Evolutionary conservation across 1,284 basidiomycete genomes (phyloP).

Genomic region (Apiotrichum siamense): DNA sequence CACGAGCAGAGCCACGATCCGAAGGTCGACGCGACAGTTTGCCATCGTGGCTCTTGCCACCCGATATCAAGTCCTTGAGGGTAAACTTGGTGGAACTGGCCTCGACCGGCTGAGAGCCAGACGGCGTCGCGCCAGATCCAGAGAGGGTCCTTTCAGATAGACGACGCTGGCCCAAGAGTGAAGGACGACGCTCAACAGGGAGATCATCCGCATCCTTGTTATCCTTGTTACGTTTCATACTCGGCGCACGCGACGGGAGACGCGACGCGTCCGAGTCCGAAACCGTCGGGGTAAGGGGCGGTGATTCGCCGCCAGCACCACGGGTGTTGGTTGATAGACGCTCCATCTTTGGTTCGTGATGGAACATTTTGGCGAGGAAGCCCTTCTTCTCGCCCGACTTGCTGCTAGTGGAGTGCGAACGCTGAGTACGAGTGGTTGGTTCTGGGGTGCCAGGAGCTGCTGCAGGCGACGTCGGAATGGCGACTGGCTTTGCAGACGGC

Average conservation of each 20-base stretch:
- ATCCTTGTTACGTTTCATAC: slow-evolving; percentile 23
- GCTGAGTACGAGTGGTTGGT: slow-evolving; percentile 5
- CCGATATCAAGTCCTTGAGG: slow-evolving; percentile 69
- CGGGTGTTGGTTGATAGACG: slow-evolving; percentile 22
- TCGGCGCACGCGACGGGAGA: slow-evolving; percentile 31
- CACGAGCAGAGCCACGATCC: slow-evolving; percentile 57
- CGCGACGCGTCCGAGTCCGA: slow-evolving; percentile 33
- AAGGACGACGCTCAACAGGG: slow-evolving; percentile 3
- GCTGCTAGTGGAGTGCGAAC: slow-evolving; percentile 19
- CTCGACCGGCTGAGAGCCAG: slow-evolving; percentile 24
- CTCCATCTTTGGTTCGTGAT: slow-evolving; percentile 34
- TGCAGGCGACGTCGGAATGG: too few species aligned
- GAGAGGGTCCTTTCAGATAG: slow-evolving; percentile 27
- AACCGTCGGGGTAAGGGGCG: slow-evolving; percentile 34
- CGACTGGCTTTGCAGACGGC: neutral
- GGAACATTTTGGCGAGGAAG: slow-evolving; percentile 47
- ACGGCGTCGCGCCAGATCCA: slow-evolving; percentile 17
- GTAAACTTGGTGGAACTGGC: slow-evolving; percentile 60
- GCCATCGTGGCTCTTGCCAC: slow-evolving; percentile 35
- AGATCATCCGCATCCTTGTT: slow-evolving; percentile 16
- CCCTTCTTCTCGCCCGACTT: slow-evolving; percentile 41
- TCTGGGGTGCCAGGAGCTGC: slow-evolving; percentile 1
- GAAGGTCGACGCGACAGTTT: slow-evolving; percentile 68
- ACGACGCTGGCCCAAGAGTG: slow-evolving; percentile 14
- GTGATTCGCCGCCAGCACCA: slow-evolving; percentile 23